Evolutionary conservation across 306 rosid species (phyloP).

Genomic region (Castanospermum australe): DNA sequence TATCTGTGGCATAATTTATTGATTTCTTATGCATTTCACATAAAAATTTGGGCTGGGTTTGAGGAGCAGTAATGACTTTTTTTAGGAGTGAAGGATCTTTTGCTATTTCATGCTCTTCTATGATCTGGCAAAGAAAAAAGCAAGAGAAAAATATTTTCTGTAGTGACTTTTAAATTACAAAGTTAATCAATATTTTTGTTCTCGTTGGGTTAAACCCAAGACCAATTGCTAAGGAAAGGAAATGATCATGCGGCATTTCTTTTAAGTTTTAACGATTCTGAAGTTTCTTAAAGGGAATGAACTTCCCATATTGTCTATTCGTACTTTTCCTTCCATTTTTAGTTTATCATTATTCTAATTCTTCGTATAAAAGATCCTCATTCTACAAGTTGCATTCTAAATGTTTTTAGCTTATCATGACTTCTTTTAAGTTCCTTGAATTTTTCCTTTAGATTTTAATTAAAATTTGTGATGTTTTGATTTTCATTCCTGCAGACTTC

Average conservation of each 20-base stretch:
- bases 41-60: neutral
- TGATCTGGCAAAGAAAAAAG: neutral
- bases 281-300: neutral
- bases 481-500: slow-evolving; percentile 62
- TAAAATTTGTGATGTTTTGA: slow-evolving; percentile 8
- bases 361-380: neutral
- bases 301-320: too few relatives aligned
- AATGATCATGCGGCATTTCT: neutral
- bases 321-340: neutral
- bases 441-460: too few relatives aligned
- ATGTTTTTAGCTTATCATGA: neutral
- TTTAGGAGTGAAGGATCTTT: neutral
- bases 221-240: neutral
- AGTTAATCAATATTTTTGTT: neutral
- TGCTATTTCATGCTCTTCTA: neutral
- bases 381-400: neutral
- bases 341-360: neutral
- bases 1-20: neutral
- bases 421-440: neutral
- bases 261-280: neutral
- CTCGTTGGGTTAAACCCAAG: neutral
- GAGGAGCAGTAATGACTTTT: neutral
- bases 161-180: neutral
- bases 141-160: neutral
- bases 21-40: neutral